Evolutionary conservation across 148 eudicot genomes (phyloP), one percentile per base, ranked within the genome.

Genomic region (Selenicereus undatus): DNA sequence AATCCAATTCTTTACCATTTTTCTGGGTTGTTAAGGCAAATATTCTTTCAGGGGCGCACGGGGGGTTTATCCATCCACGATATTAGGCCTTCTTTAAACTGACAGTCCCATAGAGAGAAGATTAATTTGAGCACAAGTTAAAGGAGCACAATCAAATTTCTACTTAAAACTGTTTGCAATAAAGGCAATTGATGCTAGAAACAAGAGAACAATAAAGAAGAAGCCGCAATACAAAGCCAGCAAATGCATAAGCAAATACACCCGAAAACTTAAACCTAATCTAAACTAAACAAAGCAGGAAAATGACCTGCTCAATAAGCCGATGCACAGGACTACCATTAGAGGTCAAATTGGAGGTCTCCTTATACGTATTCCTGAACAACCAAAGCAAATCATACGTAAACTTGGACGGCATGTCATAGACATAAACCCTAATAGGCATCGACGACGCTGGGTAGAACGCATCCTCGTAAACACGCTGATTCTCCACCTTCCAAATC

Each of bases 261-360:
- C n/a, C 3, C 27, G 2, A 45, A 43, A 42, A 45, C 52, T 9
- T 27, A 74, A 35, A 3, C 14, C 52, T 10, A 64, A 56, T 52
- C 4, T 24, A 80, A 30, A 22, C 3, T 2, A 35, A 50, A 17
- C 13, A 60, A 20, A 17, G 35, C 22, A 11, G 45, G 27, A 51
- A 48, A 35, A 70, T 66, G 3, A 89, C 98, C 90, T 93, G 97
- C 79, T 95, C 93, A 42, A 96, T 92, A 56, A 96, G 87, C 0
- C 97, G 91, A 76, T 93, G 95, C 24, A 92, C 94, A 5, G 99
- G 99, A 78, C 98, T 93, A 21, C 98, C 98, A 83, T 96, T 96
- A 39, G 98, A 96, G 48, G 99, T 96, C 69, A 92, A 87, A 87
- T 93, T 91, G 43, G 77, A 78, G 22, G 97, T 96, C 65, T 91